A percentile compares a stretch with the other conserved stretches of the same genome.
Conservation (phyloP, 2,329 filamentous ascomycete species). For the Fusarium nematophilum region DNA sequence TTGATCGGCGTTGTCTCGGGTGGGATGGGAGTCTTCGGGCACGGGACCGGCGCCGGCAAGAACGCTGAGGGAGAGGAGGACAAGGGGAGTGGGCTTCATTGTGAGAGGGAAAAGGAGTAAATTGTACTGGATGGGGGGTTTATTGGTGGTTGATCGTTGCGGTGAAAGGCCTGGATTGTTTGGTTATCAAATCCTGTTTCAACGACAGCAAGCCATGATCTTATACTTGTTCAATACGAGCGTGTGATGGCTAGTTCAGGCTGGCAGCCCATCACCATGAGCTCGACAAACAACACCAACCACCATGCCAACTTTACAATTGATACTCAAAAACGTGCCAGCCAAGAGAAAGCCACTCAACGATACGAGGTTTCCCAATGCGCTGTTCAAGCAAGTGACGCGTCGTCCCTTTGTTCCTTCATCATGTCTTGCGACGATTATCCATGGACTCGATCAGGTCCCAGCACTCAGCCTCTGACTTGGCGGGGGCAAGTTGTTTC, state of each 20-base stretch:
- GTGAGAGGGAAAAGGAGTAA: not conserved
- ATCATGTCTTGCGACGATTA: not conserved
- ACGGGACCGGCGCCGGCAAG: not conserved
- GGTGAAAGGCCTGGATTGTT: not conserved
- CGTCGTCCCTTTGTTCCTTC: not conserved
- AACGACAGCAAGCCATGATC: not conserved
- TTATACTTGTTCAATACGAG: not conserved
- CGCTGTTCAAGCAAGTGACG: not conserved
- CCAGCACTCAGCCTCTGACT: slow-evolving; percentile 1
- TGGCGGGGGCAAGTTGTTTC: not conserved
- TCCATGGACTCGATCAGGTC: not conserved
- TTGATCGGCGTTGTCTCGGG: too few species aligned
- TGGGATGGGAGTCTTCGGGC: not conserved
- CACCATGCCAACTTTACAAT: not conserved
- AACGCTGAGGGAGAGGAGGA: slow-evolving; percentile 1
- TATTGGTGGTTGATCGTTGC: not conserved
- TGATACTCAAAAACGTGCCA: not conserved
- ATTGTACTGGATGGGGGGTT: not conserved
- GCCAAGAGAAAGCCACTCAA: not conserved
- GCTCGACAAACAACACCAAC: not conserved
- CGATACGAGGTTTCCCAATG: not conserved
- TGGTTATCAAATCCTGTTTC: not conserved
- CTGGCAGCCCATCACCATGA: not conserved
- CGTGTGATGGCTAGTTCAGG: not conserved
- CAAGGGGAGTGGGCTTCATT: slow-evolving; percentile 1